Evolutionary conservation across 345 rosid species (phyloP).

Genomic region (Hibiscus trionum): DNA sequence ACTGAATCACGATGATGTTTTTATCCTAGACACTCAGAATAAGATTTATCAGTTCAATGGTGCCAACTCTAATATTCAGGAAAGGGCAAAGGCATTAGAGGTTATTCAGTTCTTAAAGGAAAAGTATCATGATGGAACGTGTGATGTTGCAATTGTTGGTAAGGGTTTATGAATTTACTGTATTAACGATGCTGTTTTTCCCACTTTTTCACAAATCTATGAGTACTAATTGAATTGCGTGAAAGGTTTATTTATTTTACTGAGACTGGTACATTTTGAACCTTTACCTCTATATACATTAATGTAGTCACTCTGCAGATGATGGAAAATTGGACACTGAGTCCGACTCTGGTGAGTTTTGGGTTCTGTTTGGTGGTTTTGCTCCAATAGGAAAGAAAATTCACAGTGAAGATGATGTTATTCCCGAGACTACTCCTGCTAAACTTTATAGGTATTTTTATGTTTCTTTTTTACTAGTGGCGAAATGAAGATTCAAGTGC

Average conservation of each 20-base stretch:
- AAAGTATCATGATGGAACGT: conserved; percentile 61
- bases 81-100: conserved; percentile 75
- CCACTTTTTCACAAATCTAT: neutral
- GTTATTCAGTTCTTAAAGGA: conserved; percentile 70
- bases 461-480: neutral
- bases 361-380: conserved; percentile 92
- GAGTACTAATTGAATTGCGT: neutral
- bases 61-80: conserved; percentile 93
- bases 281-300: neutral
- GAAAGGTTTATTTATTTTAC: neutral
- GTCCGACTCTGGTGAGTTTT: conserved; percentile 80
- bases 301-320: conserved; percentile 31
- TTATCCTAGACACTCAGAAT: conserved; percentile 70
- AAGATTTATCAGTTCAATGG: conserved; percentile 99
- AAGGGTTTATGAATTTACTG: conserved; percentile 9
- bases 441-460: conserved; percentile 59
- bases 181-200: neutral
- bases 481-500: neutral
- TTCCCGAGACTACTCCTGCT: conserved; percentile 65
- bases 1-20: conserved; percentile 95
- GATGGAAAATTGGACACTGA: conserved; percentile 84
- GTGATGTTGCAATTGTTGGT: conserved; percentile 82
- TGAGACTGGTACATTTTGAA: neutral
- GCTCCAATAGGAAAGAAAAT: conserved; percentile 94
- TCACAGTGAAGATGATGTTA: conserved; percentile 64